phyloP scores from a whole-genome alignment of 2,329 filamentous ascomycete species.

The Fusarium siculi region DNA sequence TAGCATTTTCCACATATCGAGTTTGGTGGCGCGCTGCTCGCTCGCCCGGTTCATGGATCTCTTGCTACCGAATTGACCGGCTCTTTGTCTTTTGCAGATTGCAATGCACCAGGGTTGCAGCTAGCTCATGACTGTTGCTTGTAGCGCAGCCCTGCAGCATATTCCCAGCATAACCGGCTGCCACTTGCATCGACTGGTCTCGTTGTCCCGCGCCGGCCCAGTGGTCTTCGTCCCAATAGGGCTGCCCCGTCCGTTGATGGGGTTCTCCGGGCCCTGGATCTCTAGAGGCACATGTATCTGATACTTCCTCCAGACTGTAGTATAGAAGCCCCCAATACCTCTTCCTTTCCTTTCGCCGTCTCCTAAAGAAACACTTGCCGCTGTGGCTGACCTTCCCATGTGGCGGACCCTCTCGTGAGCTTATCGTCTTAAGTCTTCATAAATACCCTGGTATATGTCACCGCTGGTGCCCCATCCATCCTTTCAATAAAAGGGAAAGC shows the following conservation, averaged over 20 bases:
- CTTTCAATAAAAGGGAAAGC: conserved; percentile 42
- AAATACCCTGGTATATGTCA: conserved; percentile 38
- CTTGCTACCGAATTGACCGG: conserved; percentile 13
- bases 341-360: conserved; percentile 30
- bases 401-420: conserved; percentile 31
- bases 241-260: conserved; percentile 38
- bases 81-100: conserved; percentile 34
- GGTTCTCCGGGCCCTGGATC: conserved; percentile 31
- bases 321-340: conserved; percentile 34
- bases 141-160: conserved; percentile 37
- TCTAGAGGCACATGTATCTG: conserved; percentile 33
- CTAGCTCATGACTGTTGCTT: conserved; percentile 30
- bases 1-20: conserved; percentile 23
- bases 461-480: conserved; percentile 28
- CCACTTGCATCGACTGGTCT: conserved; percentile 32
- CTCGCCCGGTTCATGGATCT: conserved; percentile 15
- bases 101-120: conserved; percentile 17
- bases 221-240: conserved; percentile 37
- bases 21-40: conserved; percentile 35
- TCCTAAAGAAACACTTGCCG: conserved; percentile 23
- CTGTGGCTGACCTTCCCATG: conserved; percentile 39
- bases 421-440: conserved; percentile 32
- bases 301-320: conserved; percentile 34
- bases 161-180: conserved; percentile 17
- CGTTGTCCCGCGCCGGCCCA: conserved; percentile 22